These are phyloP conservation scores for Ensete glaucum DNA, from an alignment of 176 grass and related monocot species.

Conservation along the genomic window DNA sequence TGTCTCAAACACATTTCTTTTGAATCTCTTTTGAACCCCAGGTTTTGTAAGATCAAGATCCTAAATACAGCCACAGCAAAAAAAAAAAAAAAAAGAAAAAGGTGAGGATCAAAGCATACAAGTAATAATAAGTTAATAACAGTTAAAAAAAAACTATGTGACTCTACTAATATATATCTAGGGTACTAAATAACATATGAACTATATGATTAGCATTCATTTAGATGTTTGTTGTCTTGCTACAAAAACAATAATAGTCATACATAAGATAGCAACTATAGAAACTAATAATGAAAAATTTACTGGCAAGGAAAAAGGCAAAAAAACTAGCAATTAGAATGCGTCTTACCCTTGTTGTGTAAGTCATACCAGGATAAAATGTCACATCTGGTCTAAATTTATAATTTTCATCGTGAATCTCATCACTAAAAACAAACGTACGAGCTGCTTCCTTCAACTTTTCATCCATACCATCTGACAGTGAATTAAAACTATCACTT, in stretches of 20 bases:
- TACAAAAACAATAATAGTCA: too few relatives aligned
- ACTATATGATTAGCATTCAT: too few relatives aligned
- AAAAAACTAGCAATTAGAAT: not conserved
- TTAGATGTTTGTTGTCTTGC: too few relatives aligned
- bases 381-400: slow-evolving; percentile 54
- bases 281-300: not conserved
- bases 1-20: slow-evolving; percentile 52
- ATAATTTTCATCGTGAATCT: slow-evolving; percentile 43
- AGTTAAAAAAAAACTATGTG: not conserved
- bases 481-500: slow-evolving; percentile 33
- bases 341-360: slow-evolving; percentile 43
- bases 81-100: not conserved
- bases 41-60: slow-evolving; percentile 87
- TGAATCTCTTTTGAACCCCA: slow-evolving; percentile 27
- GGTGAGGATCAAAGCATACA: not conserved
- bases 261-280: not conserved
- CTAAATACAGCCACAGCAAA: slow-evolving; percentile 23
- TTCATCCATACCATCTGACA: slow-evolving; percentile 52
- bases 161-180: not conserved
- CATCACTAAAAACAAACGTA: slow-evolving; percentile 25
- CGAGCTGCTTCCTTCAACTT: slow-evolving; percentile 29
- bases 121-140: not conserved
- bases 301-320: not conserved
- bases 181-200: not conserved
- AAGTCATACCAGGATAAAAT: slow-evolving; percentile 38